A percentile compares a stretch with the other conserved stretches of the same genome.
phyloP scores from a whole-genome alignment of 2,329 filamentous ascomycete species.

The Zalaria sp. region DNA sequence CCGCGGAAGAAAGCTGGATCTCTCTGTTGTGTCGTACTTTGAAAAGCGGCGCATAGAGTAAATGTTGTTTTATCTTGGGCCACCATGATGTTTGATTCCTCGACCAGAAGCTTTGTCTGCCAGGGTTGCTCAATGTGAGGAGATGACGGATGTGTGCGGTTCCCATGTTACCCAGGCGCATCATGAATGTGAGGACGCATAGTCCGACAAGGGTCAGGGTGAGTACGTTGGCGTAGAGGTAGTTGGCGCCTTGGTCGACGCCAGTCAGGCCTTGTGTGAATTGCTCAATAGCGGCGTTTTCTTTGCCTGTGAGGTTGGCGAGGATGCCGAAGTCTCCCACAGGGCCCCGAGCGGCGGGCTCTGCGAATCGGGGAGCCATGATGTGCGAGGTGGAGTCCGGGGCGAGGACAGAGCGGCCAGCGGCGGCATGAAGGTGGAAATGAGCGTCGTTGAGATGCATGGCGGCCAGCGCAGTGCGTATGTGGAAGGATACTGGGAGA shows the following conservation, averaged over 20 bases:
- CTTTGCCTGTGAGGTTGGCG: slow-evolving; percentile 5
- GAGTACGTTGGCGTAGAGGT: slow-evolving; percentile 29
- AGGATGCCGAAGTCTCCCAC: slow-evolving; percentile 5
- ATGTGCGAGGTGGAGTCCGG: slow-evolving; percentile 1
- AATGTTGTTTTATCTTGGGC: slow-evolving; percentile 49
- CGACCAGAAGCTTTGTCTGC: slow-evolving; percentile 31
- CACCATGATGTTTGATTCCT: slow-evolving; percentile 29
- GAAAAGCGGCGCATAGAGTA: slow-evolving; percentile 58
- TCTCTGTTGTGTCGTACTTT: slow-evolving; percentile 65
- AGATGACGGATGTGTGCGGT: slow-evolving; percentile 31
- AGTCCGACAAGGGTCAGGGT: slow-evolving; percentile 21
- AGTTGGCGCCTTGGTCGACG: slow-evolving; percentile 34
- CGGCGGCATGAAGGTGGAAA: slow-evolving; percentile 4
- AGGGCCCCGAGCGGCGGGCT: slow-evolving; percentile 1
- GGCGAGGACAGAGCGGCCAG: slow-evolving; percentile 2
- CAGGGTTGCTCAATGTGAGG: slow-evolving; percentile 26
- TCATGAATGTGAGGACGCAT: slow-evolving; percentile 22
- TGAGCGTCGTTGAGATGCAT: slow-evolving; percentile 8
- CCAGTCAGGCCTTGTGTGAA: slow-evolving; percentile 31
- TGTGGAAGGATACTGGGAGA: neutral
- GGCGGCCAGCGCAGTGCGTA: slow-evolving; percentile 6
- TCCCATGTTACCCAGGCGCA: slow-evolving; percentile 27
- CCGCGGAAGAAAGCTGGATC: slow-evolving; percentile 51
- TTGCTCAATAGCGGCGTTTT: neutral
- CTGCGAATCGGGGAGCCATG: slow-evolving; percentile 2